Percentiles rank a stretch among this genome's conserved stretches.
These are phyloP conservation scores for Abelmoschus esculentus DNA, from an alignment of 345 rosid genomes.

Conservation along the genomic window DNA sequence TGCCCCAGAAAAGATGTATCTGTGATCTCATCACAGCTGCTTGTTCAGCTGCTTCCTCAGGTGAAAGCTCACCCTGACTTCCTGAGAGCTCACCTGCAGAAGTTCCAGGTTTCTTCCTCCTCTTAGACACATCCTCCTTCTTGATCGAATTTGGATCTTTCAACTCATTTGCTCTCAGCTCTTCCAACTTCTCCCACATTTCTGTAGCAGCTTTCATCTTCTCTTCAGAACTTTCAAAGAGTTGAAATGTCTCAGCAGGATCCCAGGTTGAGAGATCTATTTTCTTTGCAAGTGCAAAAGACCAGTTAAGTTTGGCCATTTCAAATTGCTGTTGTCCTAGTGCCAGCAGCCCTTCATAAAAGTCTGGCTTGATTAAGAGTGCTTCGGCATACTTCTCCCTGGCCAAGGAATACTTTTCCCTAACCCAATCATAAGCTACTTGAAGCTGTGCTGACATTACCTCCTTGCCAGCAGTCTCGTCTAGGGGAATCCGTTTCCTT, in stretches of 20 bases:
- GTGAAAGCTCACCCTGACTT: slow-evolving; percentile 40
- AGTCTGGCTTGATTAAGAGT: too few relatives aligned
- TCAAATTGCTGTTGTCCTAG: too few relatives aligned
- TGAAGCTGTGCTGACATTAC: too few relatives aligned
- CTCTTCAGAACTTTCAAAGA: slow-evolving; percentile 76
- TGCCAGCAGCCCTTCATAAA: too few relatives aligned
- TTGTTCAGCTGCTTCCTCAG: slow-evolving; percentile 92
- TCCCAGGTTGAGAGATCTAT: slow-evolving; percentile 70
- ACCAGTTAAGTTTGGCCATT: too few relatives aligned
- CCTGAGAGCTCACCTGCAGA: slow-evolving; percentile 33
- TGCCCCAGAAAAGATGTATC: slow-evolving; percentile 98
- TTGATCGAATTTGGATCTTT: slow-evolving; percentile 66
- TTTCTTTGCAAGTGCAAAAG: too few relatives aligned
- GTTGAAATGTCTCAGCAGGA: slow-evolving; percentile 54
- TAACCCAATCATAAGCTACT: too few relatives aligned
- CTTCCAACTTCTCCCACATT: slow-evolving; percentile 96
- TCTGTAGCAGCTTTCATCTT: slow-evolving; percentile 88
- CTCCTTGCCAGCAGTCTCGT: slow-evolving; percentile 36
- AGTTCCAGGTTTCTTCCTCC: slow-evolving; percentile 65
- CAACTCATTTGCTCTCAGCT: slow-evolving; percentile 57
- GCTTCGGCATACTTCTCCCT: too few relatives aligned
- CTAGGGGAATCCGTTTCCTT: slow-evolving; percentile 59
- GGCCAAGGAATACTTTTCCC: too few relatives aligned
- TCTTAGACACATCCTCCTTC: slow-evolving; percentile 63
- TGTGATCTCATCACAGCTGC: slow-evolving; percentile 94